A percentile compares a stretch with the other conserved stretches of the same genome.
phyloP scores from a whole-genome alignment of 164 flowering plant species.

The Platanus orientalis region DNA sequence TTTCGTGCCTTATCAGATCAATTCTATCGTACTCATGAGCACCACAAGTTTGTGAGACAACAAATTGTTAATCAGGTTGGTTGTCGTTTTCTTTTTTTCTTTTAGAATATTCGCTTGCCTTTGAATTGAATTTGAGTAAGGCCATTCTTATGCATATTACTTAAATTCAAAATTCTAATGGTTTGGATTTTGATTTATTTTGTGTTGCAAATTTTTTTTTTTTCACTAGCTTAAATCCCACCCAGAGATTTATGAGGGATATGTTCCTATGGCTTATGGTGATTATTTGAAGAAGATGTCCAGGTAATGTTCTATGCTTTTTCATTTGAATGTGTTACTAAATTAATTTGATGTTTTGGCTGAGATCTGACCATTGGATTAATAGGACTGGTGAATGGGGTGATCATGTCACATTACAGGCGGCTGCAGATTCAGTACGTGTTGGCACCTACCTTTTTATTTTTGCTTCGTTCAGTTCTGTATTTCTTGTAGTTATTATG shows the following conservation, averaged over 20 bases:
- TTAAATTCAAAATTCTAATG: background rate
- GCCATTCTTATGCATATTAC: background rate
- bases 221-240: constrained; percentile 53
- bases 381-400: constrained; percentile 95
- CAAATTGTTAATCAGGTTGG: constrained; percentile 74
- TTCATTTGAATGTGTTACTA: background rate
- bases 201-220: constrained; percentile 11
- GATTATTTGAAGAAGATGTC: constrained; percentile 83
- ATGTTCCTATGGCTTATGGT: constrained; percentile 82
- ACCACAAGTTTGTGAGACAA: constrained; percentile 76
- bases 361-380: constrained; percentile 16
- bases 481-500: background rate
- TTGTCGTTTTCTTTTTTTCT: background rate
- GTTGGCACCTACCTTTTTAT: constrained; percentile 2
- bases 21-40: constrained; percentile 72
- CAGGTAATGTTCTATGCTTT: constrained; percentile 37
- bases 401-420: constrained; percentile 84
- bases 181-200: constrained; percentile 1
- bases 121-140: background rate
- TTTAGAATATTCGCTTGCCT: background rate
- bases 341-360: background rate
- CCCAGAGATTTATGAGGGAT: constrained; percentile 66
- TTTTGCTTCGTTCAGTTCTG: background rate
- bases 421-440: constrained; percentile 89
- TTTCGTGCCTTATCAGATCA: constrained; percentile 94